These are phyloP conservation scores for Luvunga scandens DNA, from an alignment of 345 rosid genomes.

Conservation along the genomic window DNA sequence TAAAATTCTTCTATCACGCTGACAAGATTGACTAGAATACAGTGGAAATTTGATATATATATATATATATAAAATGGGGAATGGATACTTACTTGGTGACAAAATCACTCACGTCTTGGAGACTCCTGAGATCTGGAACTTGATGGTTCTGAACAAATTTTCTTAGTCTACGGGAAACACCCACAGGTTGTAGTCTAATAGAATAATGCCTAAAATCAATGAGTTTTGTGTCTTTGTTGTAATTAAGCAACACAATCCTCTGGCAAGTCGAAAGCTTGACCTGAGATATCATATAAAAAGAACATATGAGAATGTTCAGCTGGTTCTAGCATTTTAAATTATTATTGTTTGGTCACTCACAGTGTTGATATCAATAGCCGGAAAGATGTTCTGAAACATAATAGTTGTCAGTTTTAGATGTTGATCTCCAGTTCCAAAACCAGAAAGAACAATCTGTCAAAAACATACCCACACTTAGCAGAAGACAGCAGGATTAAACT, in stretches of 20 bases:
- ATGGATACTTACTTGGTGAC: conserved; percentile 72
- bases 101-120: conserved; percentile 91
- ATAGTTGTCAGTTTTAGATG: conserved; percentile 82
- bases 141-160: conserved; percentile 89
- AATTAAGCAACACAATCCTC: conserved; percentile 85
- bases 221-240: conserved; percentile 84
- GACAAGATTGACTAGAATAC: neutral
- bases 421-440: conserved; percentile 82
- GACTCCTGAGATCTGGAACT: conserved; percentile 88
- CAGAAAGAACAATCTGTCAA: conserved; percentile 87
- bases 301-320: conserved; percentile 18
- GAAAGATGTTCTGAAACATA: conserved; percentile 96
- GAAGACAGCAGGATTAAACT: neutral
- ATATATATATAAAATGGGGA: too few species aligned
- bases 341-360: conserved; percentile 40
- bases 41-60: neutral
- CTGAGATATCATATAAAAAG: conserved; percentile 43
- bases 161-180: conserved; percentile 86
- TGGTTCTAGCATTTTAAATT: conserved; percentile 11
- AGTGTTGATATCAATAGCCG: conserved; percentile 86
- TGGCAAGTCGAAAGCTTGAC: conserved; percentile 94
- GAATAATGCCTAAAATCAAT: conserved; percentile 94
- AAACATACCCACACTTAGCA: conserved; percentile 3
- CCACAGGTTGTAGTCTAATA: conserved; percentile 87
- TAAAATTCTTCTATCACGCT: neutral